These are phyloP conservation scores for Verticillium tricorpus DNA, from an alignment of 2,329 filamentous ascomycete species.

Conservation along the genomic window DNA sequence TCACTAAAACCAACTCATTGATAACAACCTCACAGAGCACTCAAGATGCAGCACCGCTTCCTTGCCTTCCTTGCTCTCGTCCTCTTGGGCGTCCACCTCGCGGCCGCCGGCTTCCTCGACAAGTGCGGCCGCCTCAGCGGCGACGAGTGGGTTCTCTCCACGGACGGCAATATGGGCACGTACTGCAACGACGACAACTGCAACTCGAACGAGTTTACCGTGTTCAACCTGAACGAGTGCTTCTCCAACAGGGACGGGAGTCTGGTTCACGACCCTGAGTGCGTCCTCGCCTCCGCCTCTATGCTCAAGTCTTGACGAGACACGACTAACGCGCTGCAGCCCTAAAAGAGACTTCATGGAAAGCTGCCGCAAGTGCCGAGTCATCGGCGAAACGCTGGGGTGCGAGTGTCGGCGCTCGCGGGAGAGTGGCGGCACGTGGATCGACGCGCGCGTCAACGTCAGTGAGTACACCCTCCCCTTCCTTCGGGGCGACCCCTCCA, in stretches of 20 bases:
- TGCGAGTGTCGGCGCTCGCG: slow-evolving; percentile 5
- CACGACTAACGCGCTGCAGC: not conserved
- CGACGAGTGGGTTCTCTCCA: slow-evolving; percentile 2
- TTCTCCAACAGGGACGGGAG: slow-evolving; percentile 2
- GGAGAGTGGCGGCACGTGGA: not conserved
- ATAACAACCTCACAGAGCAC: not conserved
- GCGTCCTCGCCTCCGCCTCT: not conserved
- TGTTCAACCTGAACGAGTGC: slow-evolving; percentile 9
- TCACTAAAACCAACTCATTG: not conserved
- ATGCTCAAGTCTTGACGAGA: not conserved
- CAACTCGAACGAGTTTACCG: not conserved
- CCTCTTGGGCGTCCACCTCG: not conserved
- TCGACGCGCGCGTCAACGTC: slow-evolving; percentile 5
- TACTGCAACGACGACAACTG: slow-evolving; percentile 9
- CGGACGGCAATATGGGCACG: slow-evolving; percentile 5
- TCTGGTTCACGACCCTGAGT: not conserved
- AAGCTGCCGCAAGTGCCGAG: slow-evolving; percentile 4
- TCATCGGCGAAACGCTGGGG: not conserved
- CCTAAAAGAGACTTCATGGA: not conserved
- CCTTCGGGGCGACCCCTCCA: not conserved
- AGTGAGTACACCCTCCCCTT: not conserved
- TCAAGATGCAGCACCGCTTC: not conserved
- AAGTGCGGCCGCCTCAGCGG: slow-evolving; percentile 5
- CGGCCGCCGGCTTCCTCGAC: slow-evolving; percentile 3
- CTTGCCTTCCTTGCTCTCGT: not conserved